Evolutionary conservation across 208 protist genomes (phyloP), one percentile per base, ranked within the genome.

Genomic region (Crithidia sp.): DNA sequence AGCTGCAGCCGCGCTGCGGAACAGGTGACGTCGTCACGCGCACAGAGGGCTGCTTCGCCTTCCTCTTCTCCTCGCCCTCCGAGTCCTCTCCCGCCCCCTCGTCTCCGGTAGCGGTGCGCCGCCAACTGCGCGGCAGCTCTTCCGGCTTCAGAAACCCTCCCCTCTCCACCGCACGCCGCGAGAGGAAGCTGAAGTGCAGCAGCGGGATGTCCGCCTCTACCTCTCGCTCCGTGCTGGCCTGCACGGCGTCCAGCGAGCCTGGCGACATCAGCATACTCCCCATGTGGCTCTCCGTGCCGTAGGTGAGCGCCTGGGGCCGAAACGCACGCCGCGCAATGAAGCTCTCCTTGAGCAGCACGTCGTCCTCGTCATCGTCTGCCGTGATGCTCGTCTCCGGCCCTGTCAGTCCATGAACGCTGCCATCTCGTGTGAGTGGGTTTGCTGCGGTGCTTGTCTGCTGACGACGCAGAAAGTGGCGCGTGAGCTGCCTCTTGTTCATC

Each of bases 151-250:
- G 19, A n/a, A 56, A 67, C 13, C 57, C 45, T n/a, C 69, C 45
- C 4, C 74, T 60, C 54, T 79, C 60, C 12, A 79, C 53, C 14
- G 55, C 70, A 10, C 61, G 61, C 9, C 54, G 67, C 13, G 78
- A 83, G 16, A 86, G 70, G 57, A 92, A 89, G 16, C 71, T 53
- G 53, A 89, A 89, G 62, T 81, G 82, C 28, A 92, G 63, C 13
- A 92, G 64, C 41, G 84, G 83, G 9, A 92, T 77, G 65, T 86
- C 55, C 44, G 77, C 66, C 76, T 89, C 84, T 19, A 92, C 76
- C 53, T 88, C 77, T 3, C 84, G 81, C 28, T 60, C 49, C n/a
- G 72, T 71, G 44, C 60, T 66, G 28, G 43, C 65, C 28, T 54
- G 53, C 19, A 67, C 69, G 4, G 52, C 60, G 43, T 83, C 78